phyloP scores from a whole-genome alignment of 768 basidiomycete species.

The Suillus cothurnatus region DNA sequence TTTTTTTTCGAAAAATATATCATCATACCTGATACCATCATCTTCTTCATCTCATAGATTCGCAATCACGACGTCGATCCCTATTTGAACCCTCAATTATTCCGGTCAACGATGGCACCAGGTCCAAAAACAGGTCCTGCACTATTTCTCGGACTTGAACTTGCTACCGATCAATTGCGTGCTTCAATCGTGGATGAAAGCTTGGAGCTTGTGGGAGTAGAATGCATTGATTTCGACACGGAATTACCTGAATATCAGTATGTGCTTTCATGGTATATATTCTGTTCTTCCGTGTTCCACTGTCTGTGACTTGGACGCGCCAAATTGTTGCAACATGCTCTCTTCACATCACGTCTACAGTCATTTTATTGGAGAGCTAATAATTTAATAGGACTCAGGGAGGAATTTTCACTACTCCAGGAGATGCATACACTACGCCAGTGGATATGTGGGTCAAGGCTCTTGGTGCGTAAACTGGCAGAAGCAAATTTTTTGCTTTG shows the following conservation, averaged over 20 bases:
- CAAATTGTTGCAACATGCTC: constrained; percentile 7
- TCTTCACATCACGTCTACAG: constrained; percentile 10
- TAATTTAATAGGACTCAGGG: constrained; percentile 66
- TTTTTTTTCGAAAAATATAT: neutral
- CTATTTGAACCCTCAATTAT: constrained; percentile 7
- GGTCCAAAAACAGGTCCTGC: constrained; percentile 43
- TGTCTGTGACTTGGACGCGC: constrained; percentile 6
- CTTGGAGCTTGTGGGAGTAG: constrained; percentile 80
- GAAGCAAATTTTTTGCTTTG: constrained; percentile 61
- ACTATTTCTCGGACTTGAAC: constrained; percentile 86
- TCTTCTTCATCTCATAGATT: constrained; percentile 19
- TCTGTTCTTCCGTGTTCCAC: constrained; percentile 7
- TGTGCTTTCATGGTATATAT: constrained; percentile 33
- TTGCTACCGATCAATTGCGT: constrained; percentile 81
- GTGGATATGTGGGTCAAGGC: constrained; percentile 92
- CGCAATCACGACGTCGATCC: constrained; percentile 12
- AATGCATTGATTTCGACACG: constrained; percentile 80
- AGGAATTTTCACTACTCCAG: constrained; percentile 84
- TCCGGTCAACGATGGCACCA: constrained; percentile 31
- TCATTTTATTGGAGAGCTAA: constrained; percentile 20
- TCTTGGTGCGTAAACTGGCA: constrained; percentile 64
- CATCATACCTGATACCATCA: constrained; percentile 34
- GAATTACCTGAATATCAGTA: constrained; percentile 83
- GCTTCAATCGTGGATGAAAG: constrained; percentile 84
- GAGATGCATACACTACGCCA: constrained; percentile 85